Evolutionary conservation across 192 early-diverging fungal genomes (phyloP).

Genomic region (Phycomyces nitens): DNA sequence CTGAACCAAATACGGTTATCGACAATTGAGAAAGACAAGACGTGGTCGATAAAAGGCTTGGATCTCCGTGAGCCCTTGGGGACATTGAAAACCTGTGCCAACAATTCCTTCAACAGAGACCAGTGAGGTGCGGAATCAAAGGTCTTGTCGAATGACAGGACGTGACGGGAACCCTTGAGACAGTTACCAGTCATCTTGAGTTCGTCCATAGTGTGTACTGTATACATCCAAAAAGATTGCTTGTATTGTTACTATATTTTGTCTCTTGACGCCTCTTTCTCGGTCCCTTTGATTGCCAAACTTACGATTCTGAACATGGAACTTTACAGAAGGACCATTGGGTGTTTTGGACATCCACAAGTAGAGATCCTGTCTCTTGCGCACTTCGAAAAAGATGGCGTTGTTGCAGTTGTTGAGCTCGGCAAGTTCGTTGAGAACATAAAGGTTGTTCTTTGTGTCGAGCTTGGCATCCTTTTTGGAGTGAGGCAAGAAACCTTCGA

Average conservation of each 20-base stretch:
- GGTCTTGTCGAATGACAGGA: constrained; percentile 90
- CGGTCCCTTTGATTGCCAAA: constrained; percentile 1
- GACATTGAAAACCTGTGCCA: constrained; percentile 87
- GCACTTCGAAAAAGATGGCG: constrained; percentile 91
- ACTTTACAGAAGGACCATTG: constrained; percentile 92
- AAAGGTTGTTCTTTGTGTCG: constrained; percentile 86
- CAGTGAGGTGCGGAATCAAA: constrained; percentile 88
- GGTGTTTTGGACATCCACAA: constrained; percentile 95
- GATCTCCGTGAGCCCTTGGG: constrained; percentile 83
- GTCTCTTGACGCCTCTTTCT: neutral
- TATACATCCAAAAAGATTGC: neutral
- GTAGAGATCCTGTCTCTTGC: constrained; percentile 90
- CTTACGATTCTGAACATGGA: constrained; percentile 89
- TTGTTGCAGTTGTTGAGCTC: constrained; percentile 99
- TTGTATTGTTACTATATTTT: neutral
- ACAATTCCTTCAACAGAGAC: constrained; percentile 89
- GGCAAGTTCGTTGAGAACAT: constrained; percentile 89
- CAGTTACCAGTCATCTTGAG: constrained; percentile 98
- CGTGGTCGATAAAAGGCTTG: constrained; percentile 98
- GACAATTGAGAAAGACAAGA: constrained; percentile 82
- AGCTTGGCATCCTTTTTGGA: constrained; percentile 95
- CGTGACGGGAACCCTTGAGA: constrained; percentile 91
- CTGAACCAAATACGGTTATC: constrained; percentile 93
- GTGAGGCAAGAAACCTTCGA: constrained; percentile 85
- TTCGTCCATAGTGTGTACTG: constrained; percentile 99